phyloP scores from a whole-genome alignment of 2,329 filamentous ascomycete genomes.

The Onygenales sp. region DNA sequence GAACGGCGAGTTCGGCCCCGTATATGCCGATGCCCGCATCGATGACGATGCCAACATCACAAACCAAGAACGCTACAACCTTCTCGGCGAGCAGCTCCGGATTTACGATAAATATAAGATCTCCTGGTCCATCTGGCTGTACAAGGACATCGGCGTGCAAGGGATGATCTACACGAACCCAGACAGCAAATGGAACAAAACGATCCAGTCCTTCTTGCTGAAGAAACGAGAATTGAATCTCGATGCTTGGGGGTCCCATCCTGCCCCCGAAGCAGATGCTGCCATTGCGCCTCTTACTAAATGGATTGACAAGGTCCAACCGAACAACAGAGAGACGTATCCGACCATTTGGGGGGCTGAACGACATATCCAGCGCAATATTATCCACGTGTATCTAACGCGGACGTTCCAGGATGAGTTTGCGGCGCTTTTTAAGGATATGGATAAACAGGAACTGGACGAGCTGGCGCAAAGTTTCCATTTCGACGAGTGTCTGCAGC shows the following conservation, averaged over 20 bases:
- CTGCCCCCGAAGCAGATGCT: slow-evolving; percentile 35
- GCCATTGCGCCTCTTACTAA: slow-evolving; percentile 35
- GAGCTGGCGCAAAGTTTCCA: slow-evolving; percentile 45
- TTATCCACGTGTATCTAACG: slow-evolving; percentile 41
- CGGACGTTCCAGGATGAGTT: slow-evolving; percentile 46
- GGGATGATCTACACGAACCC: slow-evolving; percentile 45
- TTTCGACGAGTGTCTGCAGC: slow-evolving; percentile 45
- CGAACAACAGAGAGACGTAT: slow-evolving; percentile 34
- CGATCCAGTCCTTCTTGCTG: slow-evolving; percentile 43
- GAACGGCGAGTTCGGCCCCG: slow-evolving; percentile 46
- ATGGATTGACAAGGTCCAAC: slow-evolving; percentile 35
- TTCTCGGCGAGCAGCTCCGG: slow-evolving; percentile 39
- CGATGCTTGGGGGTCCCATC: slow-evolving; percentile 47
- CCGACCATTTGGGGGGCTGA: slow-evolving; percentile 44
- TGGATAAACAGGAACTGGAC: slow-evolving; percentile 44
- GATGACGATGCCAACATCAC: slow-evolving; percentile 27
- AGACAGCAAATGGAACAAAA: slow-evolving; percentile 39
- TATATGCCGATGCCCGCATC: slow-evolving; percentile 24
- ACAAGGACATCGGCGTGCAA: slow-evolving; percentile 49
- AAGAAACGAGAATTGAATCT: slow-evolving; percentile 47
- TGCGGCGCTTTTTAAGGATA: slow-evolving; percentile 45
- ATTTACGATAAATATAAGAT: slow-evolving; percentile 46
- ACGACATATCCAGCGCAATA: slow-evolving; percentile 36
- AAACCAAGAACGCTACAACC: slow-evolving; percentile 37
- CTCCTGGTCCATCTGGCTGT: slow-evolving; percentile 52